Base-by-base conservation (phyloP, 2,329 filamentous ascomycete genomes). In the Sporothrix inflata region DNA sequence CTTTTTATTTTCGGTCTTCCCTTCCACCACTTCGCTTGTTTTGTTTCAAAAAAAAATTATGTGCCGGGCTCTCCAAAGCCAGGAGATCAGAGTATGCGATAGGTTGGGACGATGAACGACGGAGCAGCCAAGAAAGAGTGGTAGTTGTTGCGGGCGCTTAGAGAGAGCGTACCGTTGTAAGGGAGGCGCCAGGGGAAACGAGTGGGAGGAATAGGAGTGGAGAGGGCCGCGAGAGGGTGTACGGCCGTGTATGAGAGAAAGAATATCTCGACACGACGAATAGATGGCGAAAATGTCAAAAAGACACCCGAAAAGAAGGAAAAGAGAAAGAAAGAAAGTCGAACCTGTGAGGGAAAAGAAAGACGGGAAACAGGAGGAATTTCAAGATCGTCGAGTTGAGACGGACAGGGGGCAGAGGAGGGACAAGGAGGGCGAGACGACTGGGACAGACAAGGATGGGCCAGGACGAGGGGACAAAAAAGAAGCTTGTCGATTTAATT, bases 371-470 rank as follows among this genome's bases (percentile, higher is more conserved):
- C 65, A 68, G 47, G 45, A 38, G 45, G 45, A n/a, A 68, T 68
- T 51, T 68, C 63, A 68, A 68, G 24, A 68, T 53, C 27, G 27
- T 68, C 45, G 65, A 68, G 45, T 68, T 68, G 65, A 68, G 65
- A 68, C 65, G 42, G 65, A 38, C 65, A 38, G 19, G 65, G 65
- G 42, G n/a, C 27, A 34, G 6, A 51, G 27, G 27, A 45, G 34
- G 55, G 34, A 60, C 55, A 40, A 60, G 30, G 55, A 60, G 55
- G 34, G 30, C 55, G 55, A 61, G n/a, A 24, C 57, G 57, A 61
- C 57, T 5, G 34, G 57, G 57, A 40, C 40, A 21, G n/a, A 49
- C 42, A 34, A 66, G 61, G 65, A 68, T 51, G 27, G 16, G 65
- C 47, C 24, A 38, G 45, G 65, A 34, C 45, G 45, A 51, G 42